A percentile compares a stretch with the other conserved stretches of the same genome.
Evolutionary conservation across 257 asterid species (phyloP).

Genomic region (Gentiana macrophylla): DNA sequence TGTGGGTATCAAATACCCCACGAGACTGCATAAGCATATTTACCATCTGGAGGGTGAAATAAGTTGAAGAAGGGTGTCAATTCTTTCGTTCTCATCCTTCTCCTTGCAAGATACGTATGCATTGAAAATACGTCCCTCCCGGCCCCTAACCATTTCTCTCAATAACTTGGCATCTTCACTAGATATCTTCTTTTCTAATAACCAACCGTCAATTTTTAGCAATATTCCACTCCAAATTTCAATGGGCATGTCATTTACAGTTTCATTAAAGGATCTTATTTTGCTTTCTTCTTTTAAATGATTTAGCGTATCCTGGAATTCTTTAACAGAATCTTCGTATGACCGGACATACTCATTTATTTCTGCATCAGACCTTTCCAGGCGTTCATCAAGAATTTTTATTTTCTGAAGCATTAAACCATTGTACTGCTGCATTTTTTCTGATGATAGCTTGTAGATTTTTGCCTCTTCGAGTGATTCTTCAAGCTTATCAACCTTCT

Average conservation of each 20-base stretch:
- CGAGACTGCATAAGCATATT: constrained; percentile 7
- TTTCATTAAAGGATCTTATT: constrained; percentile 30
- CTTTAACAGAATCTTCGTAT: constrained; percentile 82
- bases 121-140: constrained; percentile 45
- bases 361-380: constrained; percentile 83
- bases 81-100: constrained; percentile 57
- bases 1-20: neutral
- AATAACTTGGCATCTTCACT: constrained; percentile 51
- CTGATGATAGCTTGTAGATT: constrained; percentile 59
- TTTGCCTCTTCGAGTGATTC: constrained; percentile 73
- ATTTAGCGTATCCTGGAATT: constrained; percentile 71
- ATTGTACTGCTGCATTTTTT: constrained; percentile 64
- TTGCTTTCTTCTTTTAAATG: constrained; percentile 60
- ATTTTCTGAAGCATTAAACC: constrained; percentile 77
- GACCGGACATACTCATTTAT: constrained; percentile 54
- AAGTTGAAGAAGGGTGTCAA: constrained; percentile 45
- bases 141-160: constrained; percentile 72
- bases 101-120: constrained; percentile 59
- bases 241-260: constrained; percentile 49
- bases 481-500: constrained; percentile 77
- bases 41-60: constrained; percentile 50
- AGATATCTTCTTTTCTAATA: constrained; percentile 70
- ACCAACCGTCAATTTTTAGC: constrained; percentile 92
- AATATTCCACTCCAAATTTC: constrained; percentile 79
- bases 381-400: constrained; percentile 68